A percentile compares a stretch with the other conserved stretches of the same genome.
phyloP scores from a whole-genome alignment of 352 stramenopile species.

The Globisporangium ultimum region DNA sequence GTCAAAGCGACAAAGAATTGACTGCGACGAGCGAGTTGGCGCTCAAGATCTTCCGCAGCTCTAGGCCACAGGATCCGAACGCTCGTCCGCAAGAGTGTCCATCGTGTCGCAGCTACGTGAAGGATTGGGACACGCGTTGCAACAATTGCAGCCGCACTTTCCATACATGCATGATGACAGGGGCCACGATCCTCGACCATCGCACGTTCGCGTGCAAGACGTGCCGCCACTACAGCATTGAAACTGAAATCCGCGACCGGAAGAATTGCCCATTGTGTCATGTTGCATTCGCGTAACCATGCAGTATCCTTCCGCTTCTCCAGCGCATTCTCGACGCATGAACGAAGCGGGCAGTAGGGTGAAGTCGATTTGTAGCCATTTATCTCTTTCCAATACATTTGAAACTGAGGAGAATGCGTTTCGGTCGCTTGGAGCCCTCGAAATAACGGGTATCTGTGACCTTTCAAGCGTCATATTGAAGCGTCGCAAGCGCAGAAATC shows the following conservation, averaged over 20 bases:
- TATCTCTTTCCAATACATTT: not conserved
- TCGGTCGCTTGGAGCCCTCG: not conserved
- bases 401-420: not conserved
- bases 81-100: constrained; percentile 77
- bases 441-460: not conserved
- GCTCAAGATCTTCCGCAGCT: constrained; percentile 85
- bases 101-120: constrained; percentile 75
- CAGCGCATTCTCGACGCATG: not conserved
- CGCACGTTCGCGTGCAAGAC: constrained; percentile 78
- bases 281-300: constrained; percentile 29
- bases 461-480: constrained; percentile 1
- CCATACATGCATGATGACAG: constrained; percentile 76
- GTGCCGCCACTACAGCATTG: constrained; percentile 86
- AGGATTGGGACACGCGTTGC: constrained; percentile 86
- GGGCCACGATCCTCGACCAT: constrained; percentile 70
- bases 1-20: constrained; percentile 57
- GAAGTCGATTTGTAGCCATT: not conserved
- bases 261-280: constrained; percentile 91
- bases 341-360: not conserved
- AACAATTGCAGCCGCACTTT: constrained; percentile 73
- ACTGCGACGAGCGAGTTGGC: constrained; percentile 61
- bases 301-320: not conserved
- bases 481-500: not conserved
- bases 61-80: constrained; percentile 72
- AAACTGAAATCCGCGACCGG: constrained; percentile 75